Conservation (phyloP, 2,329 filamentous ascomycete species). For the Cordyceps farinosa region DNA sequence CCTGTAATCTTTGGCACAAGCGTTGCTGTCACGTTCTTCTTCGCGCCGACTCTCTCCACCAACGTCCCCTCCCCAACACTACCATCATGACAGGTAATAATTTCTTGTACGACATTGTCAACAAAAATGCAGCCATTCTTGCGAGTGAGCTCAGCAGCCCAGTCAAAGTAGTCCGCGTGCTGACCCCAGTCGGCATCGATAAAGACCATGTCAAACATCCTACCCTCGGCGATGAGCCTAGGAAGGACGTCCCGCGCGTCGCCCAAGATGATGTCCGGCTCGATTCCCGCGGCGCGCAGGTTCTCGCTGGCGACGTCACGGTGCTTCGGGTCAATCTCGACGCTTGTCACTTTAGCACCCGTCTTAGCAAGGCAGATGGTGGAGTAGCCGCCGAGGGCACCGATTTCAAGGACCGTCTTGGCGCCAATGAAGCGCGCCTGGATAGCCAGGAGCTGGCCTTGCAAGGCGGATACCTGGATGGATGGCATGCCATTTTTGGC, state of each 20-base stretch:
- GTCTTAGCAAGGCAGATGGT: slow-evolving; percentile 49
- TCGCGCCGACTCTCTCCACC: slow-evolving; percentile 18
- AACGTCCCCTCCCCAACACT: slow-evolving; percentile 18
- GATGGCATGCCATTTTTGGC: slow-evolving; percentile 31
- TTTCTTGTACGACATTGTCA: slow-evolving; percentile 44
- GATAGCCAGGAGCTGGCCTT: slow-evolving; percentile 38
- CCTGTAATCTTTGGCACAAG: slow-evolving; percentile 9
- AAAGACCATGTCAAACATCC: slow-evolving; percentile 48
- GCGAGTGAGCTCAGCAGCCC: slow-evolving; percentile 39
- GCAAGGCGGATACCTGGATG: slow-evolving; percentile 34
- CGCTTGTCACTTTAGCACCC: slow-evolving; percentile 42
- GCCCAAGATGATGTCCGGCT: slow-evolving; percentile 43
- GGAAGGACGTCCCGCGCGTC: slow-evolving; percentile 39
- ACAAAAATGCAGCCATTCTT: slow-evolving; percentile 42
- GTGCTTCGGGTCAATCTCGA: slow-evolving; percentile 47
- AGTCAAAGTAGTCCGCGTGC: slow-evolving; percentile 47
- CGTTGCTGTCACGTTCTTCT: slow-evolving; percentile 16
- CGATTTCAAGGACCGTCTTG: slow-evolving; percentile 48
- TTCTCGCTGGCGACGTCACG: slow-evolving; percentile 46
- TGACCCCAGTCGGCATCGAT: slow-evolving; percentile 51
- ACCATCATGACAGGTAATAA: slow-evolving; percentile 9
- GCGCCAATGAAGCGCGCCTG: slow-evolving; percentile 35
- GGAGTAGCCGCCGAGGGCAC: slow-evolving; percentile 53
- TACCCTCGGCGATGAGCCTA: slow-evolving; percentile 38
- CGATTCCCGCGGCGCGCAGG: slow-evolving; percentile 34